phyloP scores from a whole-genome alignment of 2,329 filamentous ascomycete genomes.

The Botrytis fragariae region DNA sequence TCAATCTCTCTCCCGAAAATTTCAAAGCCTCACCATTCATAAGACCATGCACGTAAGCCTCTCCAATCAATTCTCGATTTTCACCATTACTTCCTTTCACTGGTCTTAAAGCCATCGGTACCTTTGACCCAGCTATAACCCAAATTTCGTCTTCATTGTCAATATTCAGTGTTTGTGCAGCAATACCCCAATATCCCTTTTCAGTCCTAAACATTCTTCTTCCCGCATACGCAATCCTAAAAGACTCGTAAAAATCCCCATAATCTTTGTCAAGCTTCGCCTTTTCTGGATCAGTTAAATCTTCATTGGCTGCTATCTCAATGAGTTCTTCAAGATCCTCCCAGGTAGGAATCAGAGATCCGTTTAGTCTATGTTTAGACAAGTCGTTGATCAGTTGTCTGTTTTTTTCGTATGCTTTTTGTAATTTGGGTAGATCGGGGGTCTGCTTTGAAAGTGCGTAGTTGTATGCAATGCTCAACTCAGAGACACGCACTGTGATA shows the following conservation, averaged over 20 bases:
- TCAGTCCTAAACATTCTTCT: constrained; percentile 18
- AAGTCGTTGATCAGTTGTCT: not conserved
- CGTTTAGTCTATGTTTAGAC: not conserved
- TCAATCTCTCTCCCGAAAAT: not conserved
- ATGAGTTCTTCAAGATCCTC: not conserved
- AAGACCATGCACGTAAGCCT: constrained; percentile 17
- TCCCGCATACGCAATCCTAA: constrained; percentile 19
- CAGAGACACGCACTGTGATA: constrained; percentile 9
- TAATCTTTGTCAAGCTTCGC: constrained; percentile 11
- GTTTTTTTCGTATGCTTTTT: not conserved
- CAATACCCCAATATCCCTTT: constrained; percentile 16
- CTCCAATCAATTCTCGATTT: constrained; percentile 7
- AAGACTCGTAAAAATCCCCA: constrained; percentile 17
- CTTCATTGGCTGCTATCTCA: not conserved
- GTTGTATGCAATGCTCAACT: constrained; percentile 1
- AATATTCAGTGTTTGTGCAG: not conserved
- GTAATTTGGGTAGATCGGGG: not conserved
- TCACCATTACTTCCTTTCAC: not conserved
- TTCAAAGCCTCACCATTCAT: constrained; percentile 1
- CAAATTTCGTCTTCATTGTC: constrained; percentile 7
- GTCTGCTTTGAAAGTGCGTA: not conserved
- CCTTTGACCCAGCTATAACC: constrained; percentile 12
- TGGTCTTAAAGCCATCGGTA: constrained; percentile 14
- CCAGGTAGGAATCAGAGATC: not conserved
- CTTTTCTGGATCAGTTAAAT: not conserved